phyloP scores from a whole-genome alignment of 805 yeast species.

The Kockiozyma suomiensis region DNA sequence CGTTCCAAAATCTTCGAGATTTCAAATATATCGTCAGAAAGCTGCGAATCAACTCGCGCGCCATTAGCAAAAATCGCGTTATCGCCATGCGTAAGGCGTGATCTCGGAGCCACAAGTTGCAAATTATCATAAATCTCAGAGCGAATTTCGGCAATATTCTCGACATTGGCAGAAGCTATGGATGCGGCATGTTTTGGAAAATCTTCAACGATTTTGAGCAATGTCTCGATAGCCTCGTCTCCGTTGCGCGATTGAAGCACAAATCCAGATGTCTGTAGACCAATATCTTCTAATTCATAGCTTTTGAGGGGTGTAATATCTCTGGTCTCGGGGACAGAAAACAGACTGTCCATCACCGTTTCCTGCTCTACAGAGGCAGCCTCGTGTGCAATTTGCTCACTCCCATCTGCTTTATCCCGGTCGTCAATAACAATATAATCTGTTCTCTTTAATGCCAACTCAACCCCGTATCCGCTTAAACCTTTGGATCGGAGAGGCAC shows the following conservation, averaged over 20 bases:
- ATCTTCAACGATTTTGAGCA: conserved; percentile 50
- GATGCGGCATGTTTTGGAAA: conserved; percentile 58
- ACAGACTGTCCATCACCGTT: conserved; percentile 22
- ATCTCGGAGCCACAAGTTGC: neutral
- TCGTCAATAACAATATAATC: conserved; percentile 70
- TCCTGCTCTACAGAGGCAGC: conserved; percentile 15
- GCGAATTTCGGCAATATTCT: conserved; percentile 20
- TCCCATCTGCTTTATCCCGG: conserved; percentile 43
- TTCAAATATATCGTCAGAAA: conserved; percentile 45
- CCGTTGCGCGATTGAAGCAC: conserved; percentile 39
- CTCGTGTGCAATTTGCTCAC: neutral
- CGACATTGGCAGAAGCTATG: conserved; percentile 40
- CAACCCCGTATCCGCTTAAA: conserved; percentile 64
- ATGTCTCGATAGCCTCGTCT: conserved; percentile 44
- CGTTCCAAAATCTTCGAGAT: conserved; percentile 45
- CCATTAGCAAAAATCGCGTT: conserved; percentile 66
- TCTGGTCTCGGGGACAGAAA: conserved; percentile 36
- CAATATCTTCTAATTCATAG: conserved; percentile 38
- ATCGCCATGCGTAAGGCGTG: conserved; percentile 37
- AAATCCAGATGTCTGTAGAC: conserved; percentile 42
- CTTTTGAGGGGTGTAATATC: conserved; percentile 32
- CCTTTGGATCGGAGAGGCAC: conserved; percentile 20
- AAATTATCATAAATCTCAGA: conserved; percentile 37
- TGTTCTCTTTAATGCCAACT: conserved; percentile 62
- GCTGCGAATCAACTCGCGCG: conserved; percentile 44